phyloP scores from a whole-genome alignment of 306 rosid genomes.

The Sicyos baderoa region DNA sequence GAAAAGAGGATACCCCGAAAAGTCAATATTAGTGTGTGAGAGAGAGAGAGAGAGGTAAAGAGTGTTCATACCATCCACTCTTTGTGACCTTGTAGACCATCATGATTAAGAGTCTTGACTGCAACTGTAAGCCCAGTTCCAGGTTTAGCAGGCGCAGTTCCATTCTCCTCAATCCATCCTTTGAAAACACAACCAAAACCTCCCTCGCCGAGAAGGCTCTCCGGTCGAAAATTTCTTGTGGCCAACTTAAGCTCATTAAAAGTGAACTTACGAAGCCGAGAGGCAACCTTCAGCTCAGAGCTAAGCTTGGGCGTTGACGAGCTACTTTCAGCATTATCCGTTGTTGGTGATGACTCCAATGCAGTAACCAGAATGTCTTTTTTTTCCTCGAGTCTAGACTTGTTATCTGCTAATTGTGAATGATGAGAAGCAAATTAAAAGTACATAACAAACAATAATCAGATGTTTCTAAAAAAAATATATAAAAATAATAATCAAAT shows the following conservation, averaged over 20 bases:
- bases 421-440: background rate
- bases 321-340: conserved; percentile 61
- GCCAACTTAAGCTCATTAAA: conserved; percentile 86
- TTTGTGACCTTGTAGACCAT: conserved; percentile 97
- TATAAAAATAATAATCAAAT: no score
- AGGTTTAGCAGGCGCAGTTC: conserved; percentile 92
- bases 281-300: conserved; percentile 82
- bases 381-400: conserved; percentile 41
- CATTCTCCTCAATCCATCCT: conserved; percentile 97
- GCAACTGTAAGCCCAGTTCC: conserved; percentile 99
- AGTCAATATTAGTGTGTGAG: no score
- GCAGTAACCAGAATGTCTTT: conserved; percentile 40
- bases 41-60: conserved; percentile 4
- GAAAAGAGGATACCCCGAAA: conserved; percentile 4
- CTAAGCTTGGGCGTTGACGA: conserved; percentile 67
- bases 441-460: background rate
- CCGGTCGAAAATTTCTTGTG: conserved; percentile 92
- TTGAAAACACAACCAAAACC: conserved; percentile 98
- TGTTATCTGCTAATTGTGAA: conserved; percentile 41
- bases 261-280: conserved; percentile 80
- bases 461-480: no score
- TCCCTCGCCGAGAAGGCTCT: conserved; percentile 97
- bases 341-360: conserved; percentile 53
- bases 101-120: conserved; percentile 90
- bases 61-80: conserved; percentile 82